A percentile compares a stretch with the other conserved stretches of the same genome.
phyloP scores from a whole-genome alignment of 1,284 basidiomycete genomes.

The Tylopilus sp. region DNA sequence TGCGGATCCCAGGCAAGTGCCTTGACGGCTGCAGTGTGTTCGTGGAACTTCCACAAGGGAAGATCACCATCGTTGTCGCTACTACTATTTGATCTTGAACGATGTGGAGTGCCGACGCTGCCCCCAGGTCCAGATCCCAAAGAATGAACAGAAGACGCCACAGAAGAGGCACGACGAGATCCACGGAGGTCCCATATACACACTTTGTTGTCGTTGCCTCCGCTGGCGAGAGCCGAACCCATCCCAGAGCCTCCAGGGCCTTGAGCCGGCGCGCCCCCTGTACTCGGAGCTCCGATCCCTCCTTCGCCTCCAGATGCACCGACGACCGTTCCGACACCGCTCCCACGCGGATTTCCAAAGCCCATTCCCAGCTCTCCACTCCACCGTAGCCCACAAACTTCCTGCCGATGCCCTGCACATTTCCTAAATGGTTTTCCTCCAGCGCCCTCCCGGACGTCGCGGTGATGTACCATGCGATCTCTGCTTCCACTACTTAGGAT shows the following conservation, averaged over 20 bases:
- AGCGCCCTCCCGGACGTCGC: slow-evolving; percentile 79
- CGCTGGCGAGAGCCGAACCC: slow-evolving; percentile 81
- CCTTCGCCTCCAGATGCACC: slow-evolving; percentile 14
- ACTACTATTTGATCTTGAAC: slow-evolving; percentile 27
- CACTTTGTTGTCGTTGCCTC: slow-evolving; percentile 98
- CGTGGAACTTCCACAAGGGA: slow-evolving; percentile 91
- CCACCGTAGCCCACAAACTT: slow-evolving; percentile 97
- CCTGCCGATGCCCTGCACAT: slow-evolving; percentile 85
- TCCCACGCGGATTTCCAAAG: slow-evolving; percentile 26
- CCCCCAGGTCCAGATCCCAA: slow-evolving; percentile 29
- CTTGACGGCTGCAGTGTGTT: slow-evolving; percentile 96
- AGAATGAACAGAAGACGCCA: slow-evolving; percentile 20
- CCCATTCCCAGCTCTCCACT: slow-evolving; percentile 43
- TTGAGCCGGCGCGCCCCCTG: slow-evolving; percentile 26
- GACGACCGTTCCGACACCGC: slow-evolving; percentile 7
- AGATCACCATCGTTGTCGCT: slow-evolving; percentile 48
- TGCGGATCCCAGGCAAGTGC: slow-evolving; percentile 99
- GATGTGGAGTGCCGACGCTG: slow-evolving; percentile 23
- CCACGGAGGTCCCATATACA: slow-evolving; percentile 90
- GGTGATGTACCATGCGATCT: slow-evolving; percentile 87
- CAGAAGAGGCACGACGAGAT: slow-evolving; percentile 41
- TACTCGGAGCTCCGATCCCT: slow-evolving; percentile 21
- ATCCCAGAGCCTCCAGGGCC: slow-evolving; percentile 35
- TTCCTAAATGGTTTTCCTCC: slow-evolving; percentile 68
- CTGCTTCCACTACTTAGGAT: slow-evolving; percentile 90